These are phyloP conservation scores for Rhododendron molle DNA, from an alignment of 148 eudicot species.

Conservation along the genomic window DNA sequence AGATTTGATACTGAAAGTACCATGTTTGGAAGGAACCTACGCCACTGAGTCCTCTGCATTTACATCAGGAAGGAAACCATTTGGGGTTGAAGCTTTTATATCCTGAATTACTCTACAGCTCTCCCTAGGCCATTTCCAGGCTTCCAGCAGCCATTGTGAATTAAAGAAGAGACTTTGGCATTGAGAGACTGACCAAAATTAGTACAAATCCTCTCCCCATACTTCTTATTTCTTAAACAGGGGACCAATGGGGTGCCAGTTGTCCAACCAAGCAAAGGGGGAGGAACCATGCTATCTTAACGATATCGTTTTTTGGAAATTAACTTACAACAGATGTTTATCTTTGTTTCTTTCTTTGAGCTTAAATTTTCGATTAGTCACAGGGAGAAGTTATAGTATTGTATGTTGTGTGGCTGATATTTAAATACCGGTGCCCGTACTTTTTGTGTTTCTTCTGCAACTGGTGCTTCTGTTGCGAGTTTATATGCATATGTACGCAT, in stretches of 20 bases:
- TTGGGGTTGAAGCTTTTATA: too few relatives aligned
- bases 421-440: neutral
- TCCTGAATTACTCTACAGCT: too few relatives aligned
- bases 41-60: too few relatives aligned
- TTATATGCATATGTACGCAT: neutral
- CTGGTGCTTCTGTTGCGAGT: neutral
- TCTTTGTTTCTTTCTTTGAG: neutral
- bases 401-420: neutral
- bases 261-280: neutral
- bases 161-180: neutral
- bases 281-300: neutral
- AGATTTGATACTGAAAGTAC: too few relatives aligned
- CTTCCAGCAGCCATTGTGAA: too few relatives aligned
- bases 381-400: neutral
- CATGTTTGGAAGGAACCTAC: too few relatives aligned
- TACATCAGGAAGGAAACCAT: too few relatives aligned
- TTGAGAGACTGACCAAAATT: neutral
- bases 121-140: too few relatives aligned
- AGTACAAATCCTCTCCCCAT: neutral
- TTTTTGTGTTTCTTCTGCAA: neutral
- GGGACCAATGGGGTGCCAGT: neutral
- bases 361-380: neutral
- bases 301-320: neutral
- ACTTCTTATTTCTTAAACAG: too few relatives aligned
- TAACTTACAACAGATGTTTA: neutral